Percentiles rank a stretch among this genome's conserved stretches.
phyloP scores from a whole-genome alignment of 2,329 filamentous ascomycete genomes.

The Diaporthe sp. region DNA sequence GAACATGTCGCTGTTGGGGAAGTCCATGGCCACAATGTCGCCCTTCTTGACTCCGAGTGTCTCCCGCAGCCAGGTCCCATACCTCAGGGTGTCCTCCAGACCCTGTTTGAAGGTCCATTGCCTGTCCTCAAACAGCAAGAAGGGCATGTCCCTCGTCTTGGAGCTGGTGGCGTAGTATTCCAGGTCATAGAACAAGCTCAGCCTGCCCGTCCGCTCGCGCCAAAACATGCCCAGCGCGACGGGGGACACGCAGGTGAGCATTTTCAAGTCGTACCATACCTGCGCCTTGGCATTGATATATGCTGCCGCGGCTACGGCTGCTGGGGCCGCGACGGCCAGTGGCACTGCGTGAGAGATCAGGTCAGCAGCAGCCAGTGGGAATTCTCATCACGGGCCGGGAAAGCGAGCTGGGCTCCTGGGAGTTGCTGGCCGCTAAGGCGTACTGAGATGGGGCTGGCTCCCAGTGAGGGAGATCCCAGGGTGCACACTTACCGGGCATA shows the following conservation, averaged over 20 bases:
- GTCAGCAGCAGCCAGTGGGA: constrained; percentile 31
- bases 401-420: neutral
- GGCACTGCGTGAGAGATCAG: constrained; percentile 54
- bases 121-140: constrained; percentile 76
- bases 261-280: constrained; percentile 71
- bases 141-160: constrained; percentile 62
- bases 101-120: constrained; percentile 80
- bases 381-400: neutral
- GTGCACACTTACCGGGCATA: constrained; percentile 30
- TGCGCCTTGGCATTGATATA: constrained; percentile 81
- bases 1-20: constrained; percentile 84
- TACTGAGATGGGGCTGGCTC: neutral
- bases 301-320: constrained; percentile 73
- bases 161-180: constrained; percentile 70
- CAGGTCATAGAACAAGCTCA: constrained; percentile 81
- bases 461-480: neutral
- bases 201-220: constrained; percentile 66
- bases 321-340: constrained; percentile 66
- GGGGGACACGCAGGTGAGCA: constrained; percentile 67
- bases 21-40: constrained; percentile 84
- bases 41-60: constrained; percentile 71
- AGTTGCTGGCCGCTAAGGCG: neutral
- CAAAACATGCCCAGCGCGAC: constrained; percentile 54
- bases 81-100: constrained; percentile 77
- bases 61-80: constrained; percentile 79